A percentile compares a stretch with the other conserved stretches of the same genome.
These are phyloP conservation scores for Blepharisma undulans DNA, from an alignment of 169 alveolate genomes.

Conservation along the genomic window DNA sequence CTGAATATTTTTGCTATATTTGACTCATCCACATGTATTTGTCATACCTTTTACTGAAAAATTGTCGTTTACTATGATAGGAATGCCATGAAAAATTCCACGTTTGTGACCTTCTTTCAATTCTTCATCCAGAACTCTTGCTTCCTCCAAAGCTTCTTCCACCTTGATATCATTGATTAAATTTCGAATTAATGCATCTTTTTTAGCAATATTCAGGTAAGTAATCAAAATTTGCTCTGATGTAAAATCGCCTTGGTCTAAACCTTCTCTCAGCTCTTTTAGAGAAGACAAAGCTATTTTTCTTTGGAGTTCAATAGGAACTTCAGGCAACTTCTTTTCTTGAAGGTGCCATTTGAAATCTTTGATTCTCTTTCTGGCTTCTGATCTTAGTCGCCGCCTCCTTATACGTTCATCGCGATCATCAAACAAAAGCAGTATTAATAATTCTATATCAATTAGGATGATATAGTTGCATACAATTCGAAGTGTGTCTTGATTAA, in stretches of 20 bases:
- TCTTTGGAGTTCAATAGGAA: too few species aligned
- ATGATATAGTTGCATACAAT: too few species aligned
- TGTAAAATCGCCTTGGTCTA: not conserved
- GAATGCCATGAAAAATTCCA: slow-evolving; percentile 25
- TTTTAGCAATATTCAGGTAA: not conserved
- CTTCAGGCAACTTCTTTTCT: too few species aligned
- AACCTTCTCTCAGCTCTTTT: not conserved
- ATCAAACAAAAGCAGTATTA: too few species aligned
- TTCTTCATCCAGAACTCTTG: not conserved
- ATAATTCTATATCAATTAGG: too few species aligned
- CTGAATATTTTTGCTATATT: too few species aligned
- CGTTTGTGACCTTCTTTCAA: not conserved
- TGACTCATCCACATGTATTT: not conserved
- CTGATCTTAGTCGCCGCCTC: too few species aligned
- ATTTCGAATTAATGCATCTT: not conserved
- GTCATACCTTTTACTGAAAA: not conserved
- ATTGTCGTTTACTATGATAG: slow-evolving; percentile 11
- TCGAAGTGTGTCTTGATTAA: too few species aligned
- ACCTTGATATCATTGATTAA: not conserved
- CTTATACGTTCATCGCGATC: too few species aligned
- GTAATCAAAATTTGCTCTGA: not conserved
- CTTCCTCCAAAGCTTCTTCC: not conserved
- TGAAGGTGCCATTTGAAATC: too few species aligned
- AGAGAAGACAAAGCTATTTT: too few species aligned
- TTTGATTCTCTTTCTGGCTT: too few species aligned